Evolutionary conservation across 352 stramenopile genomes (phyloP).

Genomic region (Globisporangium spiculum): DNA sequence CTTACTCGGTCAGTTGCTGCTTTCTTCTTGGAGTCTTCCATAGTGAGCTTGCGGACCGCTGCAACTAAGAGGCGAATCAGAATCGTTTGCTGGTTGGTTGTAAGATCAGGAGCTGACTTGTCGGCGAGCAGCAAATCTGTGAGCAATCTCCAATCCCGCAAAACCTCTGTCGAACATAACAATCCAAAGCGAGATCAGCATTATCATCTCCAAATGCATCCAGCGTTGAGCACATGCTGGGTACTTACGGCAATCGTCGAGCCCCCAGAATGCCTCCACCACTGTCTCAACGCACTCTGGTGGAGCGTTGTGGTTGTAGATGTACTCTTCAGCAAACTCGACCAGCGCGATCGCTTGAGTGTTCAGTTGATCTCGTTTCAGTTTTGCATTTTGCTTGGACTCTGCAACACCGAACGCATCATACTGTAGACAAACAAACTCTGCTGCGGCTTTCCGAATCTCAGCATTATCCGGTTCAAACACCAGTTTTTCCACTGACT

Average conservation of each 20-base stretch:
- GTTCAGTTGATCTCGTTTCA: constrained; percentile 82
- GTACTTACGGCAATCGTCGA: constrained; percentile 83
- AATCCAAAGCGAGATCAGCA: constrained; percentile 13
- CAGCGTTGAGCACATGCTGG: not conserved
- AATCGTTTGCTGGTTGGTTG: constrained; percentile 76
- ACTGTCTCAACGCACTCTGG: constrained; percentile 64
- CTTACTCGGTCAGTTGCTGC: constrained; percentile 46
- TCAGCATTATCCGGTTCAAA: constrained; percentile 70
- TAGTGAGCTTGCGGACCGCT: constrained; percentile 59
- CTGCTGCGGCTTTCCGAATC: constrained; percentile 76
- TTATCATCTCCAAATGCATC: not conserved
- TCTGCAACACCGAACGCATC: constrained; percentile 83
- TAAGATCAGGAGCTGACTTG: constrained; percentile 79
- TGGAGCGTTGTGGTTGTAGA: constrained; percentile 62
- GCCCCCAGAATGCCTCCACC: constrained; percentile 82
- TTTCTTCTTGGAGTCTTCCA: constrained; percentile 48
- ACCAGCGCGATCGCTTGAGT: constrained; percentile 86
- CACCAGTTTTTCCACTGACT: constrained; percentile 75
- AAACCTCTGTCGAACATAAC: constrained; percentile 55
- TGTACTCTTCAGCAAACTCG: constrained; percentile 88
- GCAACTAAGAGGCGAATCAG: constrained; percentile 71
- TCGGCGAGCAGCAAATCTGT: constrained; percentile 73
- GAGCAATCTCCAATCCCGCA: constrained; percentile 78
- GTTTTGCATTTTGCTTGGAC: constrained; percentile 49
- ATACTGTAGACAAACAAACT: constrained; percentile 88